Conservation (phyloP, 1,139 yeast species). For the Pichia sp. region DNA sequence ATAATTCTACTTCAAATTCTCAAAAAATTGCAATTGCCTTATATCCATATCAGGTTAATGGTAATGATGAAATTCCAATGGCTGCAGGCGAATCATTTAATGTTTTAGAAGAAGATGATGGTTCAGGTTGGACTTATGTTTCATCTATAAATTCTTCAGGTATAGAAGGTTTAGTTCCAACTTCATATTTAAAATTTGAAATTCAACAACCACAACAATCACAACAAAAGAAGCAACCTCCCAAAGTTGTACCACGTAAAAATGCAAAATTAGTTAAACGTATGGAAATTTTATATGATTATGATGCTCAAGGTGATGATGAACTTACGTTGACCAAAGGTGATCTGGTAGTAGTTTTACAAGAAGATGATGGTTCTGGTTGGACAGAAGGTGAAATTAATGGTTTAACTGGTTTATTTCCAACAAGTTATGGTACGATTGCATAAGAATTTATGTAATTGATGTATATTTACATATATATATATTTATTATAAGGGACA, state of each 20-base stretch:
- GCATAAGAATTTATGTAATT: background rate
- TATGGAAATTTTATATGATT: conserved; percentile 73
- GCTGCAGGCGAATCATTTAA: conserved; percentile 54
- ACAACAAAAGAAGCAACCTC: conserved; percentile 47
- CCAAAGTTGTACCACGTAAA: conserved; percentile 72
- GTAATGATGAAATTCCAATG: conserved; percentile 68
- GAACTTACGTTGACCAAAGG: conserved; percentile 72
- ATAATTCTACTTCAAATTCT: background rate
- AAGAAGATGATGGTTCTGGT: conserved; percentile 81
- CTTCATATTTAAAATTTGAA: conserved; percentile 61
- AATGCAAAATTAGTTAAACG: conserved; percentile 62
- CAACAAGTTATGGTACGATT: conserved; percentile 60
- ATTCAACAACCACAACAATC: background rate
- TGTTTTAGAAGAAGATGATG: conserved; percentile 68
- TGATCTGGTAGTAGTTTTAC: conserved; percentile 56
- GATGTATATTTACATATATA: too few relatives aligned
- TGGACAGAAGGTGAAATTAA: conserved; percentile 92
- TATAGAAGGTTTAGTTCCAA: conserved; percentile 76
- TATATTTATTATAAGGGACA: too few relatives aligned
- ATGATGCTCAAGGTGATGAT: conserved; percentile 75
- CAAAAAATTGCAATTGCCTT: conserved; percentile 41
- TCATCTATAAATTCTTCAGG: conserved; percentile 32
- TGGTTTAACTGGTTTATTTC: conserved; percentile 72
- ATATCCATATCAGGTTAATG: conserved; percentile 64
- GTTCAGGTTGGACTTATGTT: conserved; percentile 88